Percentiles rank a stretch among this genome's conserved stretches.
Conservation (phyloP, 306 rosid genomes). For the Corylus americana region DNA sequence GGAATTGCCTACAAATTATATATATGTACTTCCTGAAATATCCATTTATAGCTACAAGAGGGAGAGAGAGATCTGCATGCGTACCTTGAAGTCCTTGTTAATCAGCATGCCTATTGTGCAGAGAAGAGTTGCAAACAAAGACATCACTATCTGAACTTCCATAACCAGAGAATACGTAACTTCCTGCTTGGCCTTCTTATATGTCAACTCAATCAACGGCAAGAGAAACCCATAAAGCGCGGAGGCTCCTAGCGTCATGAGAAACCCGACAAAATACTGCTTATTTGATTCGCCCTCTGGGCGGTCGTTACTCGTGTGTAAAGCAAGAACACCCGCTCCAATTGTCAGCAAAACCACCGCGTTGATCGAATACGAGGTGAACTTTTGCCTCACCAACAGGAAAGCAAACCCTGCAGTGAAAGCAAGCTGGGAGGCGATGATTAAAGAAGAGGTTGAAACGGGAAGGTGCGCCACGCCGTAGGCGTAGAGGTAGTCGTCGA, state of each 20-base stretch:
- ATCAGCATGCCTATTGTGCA: constrained; percentile 74
- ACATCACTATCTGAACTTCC: constrained; percentile 79
- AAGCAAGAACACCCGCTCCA: constrained; percentile 63
- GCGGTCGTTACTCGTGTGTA: constrained; percentile 63
- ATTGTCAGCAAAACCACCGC: constrained; percentile 57
- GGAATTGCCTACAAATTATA: constrained; percentile 50
- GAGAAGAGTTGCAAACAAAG: constrained; percentile 65
- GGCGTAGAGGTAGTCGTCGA: constrained; percentile 64
- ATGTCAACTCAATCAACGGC: constrained; percentile 72
- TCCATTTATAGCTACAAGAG: neutral
- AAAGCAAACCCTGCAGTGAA: constrained; percentile 72
- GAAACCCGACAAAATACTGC: constrained; percentile 58
- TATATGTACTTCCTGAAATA: neutral
- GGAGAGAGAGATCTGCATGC: neutral
- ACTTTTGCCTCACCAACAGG: constrained; percentile 57
- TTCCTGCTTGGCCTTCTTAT: constrained; percentile 53
- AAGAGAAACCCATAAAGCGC: constrained; percentile 66
- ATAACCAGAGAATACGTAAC: constrained; percentile 63
- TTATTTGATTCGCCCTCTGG: constrained; percentile 57
- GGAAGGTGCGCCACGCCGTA: constrained; percentile 68
- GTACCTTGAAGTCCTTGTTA: constrained; percentile 77
- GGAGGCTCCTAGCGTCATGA: constrained; percentile 69
- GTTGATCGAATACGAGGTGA: constrained; percentile 62
- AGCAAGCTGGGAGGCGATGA: constrained; percentile 62
- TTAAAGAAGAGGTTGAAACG: constrained; percentile 59